Conservation (phyloP, 352 stramenopile species). For the Pythium guiyangense region DNA sequence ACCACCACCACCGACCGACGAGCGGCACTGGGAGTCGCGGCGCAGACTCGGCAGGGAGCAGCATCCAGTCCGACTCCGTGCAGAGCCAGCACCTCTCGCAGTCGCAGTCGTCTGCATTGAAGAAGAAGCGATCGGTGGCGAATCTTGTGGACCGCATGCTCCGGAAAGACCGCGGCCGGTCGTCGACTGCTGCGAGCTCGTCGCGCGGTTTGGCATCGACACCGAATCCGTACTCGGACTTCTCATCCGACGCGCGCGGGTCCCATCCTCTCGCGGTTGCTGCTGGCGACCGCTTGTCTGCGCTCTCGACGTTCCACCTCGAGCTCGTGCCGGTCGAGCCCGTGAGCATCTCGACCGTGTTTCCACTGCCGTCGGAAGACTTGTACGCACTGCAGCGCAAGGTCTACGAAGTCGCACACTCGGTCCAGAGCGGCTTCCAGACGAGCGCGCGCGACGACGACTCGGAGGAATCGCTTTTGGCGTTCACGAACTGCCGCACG, state of each 20-base stretch:
- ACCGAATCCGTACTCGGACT: constrained; percentile 17
- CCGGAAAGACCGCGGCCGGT: constrained; percentile 13
- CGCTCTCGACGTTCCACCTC: constrained; percentile 12
- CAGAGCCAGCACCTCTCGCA: constrained; percentile 6
- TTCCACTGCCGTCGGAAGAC: constrained; percentile 46
- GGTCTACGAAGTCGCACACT: constrained; percentile 45
- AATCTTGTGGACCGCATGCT: constrained; percentile 15
- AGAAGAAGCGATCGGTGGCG: constrained; percentile 15
- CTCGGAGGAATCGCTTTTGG: constrained; percentile 30
- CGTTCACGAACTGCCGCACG: constrained; percentile 43
- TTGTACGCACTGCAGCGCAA: constrained; percentile 45
- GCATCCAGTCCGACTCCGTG: constrained; percentile 10
- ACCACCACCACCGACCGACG: neutral
- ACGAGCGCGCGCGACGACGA: constrained; percentile 29
- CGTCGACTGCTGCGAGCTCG: constrained; percentile 6
- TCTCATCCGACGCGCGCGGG: constrained; percentile 9
- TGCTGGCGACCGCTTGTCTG: constrained; percentile 9
- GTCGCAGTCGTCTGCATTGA: constrained; percentile 7
- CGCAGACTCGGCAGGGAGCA: constrained; percentile 10
- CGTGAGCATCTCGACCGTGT: constrained; percentile 45
- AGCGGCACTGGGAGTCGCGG: constrained; percentile 1
- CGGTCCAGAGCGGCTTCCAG: constrained; percentile 42
- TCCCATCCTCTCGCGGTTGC: constrained; percentile 11
- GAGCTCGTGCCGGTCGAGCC: constrained; percentile 39
- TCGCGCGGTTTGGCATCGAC: constrained; percentile 3